A percentile compares a stretch with the other conserved stretches of the same genome.
Conservation (phyloP, 2,329 filamentous ascomycete species). For the Phaeophleospora eucalypticola region DNA sequence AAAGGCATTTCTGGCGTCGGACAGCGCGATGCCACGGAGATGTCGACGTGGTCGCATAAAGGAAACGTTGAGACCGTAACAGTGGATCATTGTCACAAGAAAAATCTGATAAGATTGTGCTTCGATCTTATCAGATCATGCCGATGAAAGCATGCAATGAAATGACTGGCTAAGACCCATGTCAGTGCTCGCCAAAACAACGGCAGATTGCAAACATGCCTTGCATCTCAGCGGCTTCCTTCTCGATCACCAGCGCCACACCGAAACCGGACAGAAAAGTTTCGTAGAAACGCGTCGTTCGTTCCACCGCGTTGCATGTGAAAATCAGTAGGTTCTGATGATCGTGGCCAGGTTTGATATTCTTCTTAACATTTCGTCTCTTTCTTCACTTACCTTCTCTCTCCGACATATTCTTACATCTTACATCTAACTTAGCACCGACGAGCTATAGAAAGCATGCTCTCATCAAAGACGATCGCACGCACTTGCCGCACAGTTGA, state of each 20-base stretch:
- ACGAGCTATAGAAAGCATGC: not conserved
- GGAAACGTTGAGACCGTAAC: not conserved
- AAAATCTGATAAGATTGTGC: not conserved
- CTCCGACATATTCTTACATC: not conserved
- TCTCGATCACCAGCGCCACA: not conserved
- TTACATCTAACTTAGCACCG: too few species aligned
- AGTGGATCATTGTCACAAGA: not conserved
- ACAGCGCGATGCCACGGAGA: too few species aligned
- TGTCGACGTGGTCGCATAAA: too few species aligned
- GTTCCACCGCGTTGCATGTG: not conserved
- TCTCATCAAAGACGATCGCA: not conserved
- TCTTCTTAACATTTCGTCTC: not conserved
- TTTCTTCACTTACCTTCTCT: not conserved
- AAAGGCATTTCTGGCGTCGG: too few species aligned
- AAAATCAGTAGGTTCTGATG: not conserved
- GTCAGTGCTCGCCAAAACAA: not conserved
- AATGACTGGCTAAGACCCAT: not conserved
- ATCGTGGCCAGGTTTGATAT: not conserved
- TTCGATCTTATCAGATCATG: not conserved
- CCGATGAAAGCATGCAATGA: not conserved
- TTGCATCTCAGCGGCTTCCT: not conserved
- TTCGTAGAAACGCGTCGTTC: not conserved
- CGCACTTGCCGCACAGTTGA: not conserved
- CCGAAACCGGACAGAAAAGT: not conserved
- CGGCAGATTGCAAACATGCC: not conserved